Evolutionary conservation across 176 grass and related monocot genomes (phyloP).

Genomic region (Cymbopogon citratus): DNA sequence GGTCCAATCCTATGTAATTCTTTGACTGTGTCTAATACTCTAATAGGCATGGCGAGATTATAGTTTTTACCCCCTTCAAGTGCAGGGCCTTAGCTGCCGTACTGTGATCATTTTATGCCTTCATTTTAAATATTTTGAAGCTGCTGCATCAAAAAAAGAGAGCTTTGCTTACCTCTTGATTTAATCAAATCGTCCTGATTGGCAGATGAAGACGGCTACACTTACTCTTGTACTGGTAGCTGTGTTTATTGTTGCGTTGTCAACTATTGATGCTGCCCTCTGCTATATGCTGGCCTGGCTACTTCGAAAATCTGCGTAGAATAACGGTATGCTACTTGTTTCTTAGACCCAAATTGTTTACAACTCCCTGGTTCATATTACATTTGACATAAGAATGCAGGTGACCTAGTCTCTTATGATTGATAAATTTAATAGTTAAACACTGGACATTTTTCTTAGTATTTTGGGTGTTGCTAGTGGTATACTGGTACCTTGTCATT

Average conservation of each 20-base stretch:
- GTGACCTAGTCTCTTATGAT: background rate
- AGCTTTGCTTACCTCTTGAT: background rate
- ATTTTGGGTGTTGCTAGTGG: background rate
- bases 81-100: background rate
- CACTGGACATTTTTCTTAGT: background rate
- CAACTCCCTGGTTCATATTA: background rate
- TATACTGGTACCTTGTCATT: background rate
- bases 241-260: constrained; percentile 75
- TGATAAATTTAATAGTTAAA: constrained; percentile 5
- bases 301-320: constrained; percentile 67
- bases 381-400: constrained; percentile 2
- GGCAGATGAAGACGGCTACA: constrained; percentile 68
- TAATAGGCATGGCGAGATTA: background rate
- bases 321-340: constrained; percentile 34
- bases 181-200: constrained; percentile 18
- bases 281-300: constrained; percentile 73
- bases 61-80: background rate
- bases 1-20: background rate
- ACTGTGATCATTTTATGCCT: background rate
- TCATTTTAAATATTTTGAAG: background rate
- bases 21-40: background rate
- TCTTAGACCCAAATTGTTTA: background rate
- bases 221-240: constrained; percentile 77
- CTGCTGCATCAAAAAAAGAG: background rate
- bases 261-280: constrained; percentile 70